phyloP scores from a whole-genome alignment of 2,329 filamentous ascomycete genomes.

The Aureobasidium subglaciale region DNA sequence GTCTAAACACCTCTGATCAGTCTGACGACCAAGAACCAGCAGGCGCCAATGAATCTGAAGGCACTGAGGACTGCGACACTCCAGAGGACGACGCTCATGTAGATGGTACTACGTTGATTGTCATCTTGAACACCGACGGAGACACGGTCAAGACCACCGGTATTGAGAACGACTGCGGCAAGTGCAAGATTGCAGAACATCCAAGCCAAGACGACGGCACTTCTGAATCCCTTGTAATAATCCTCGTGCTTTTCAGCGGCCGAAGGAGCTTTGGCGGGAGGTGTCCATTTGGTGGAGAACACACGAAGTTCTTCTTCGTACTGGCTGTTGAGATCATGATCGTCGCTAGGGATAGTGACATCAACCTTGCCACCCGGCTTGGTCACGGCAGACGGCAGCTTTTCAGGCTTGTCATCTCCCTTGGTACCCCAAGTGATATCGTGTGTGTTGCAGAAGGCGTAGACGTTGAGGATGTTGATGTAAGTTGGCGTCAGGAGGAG shows the following conservation, averaged over 20 bases:
- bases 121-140: slow-evolving; percentile 27
- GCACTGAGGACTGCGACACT: slow-evolving; percentile 76
- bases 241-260: slow-evolving; percentile 81
- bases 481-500: slow-evolving; percentile 91
- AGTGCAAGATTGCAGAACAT: slow-evolving; percentile 94
- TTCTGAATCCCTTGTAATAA: slow-evolving; percentile 95
- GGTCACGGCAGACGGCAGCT: slow-evolving; percentile 77
- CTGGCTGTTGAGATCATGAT: slow-evolving; percentile 88
- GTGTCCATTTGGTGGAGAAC: slow-evolving; percentile 67
- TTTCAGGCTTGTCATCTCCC: slow-evolving; percentile 91
- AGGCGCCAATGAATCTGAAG: slow-evolving; percentile 79
- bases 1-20: slow-evolving; percentile 57
- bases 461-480: slow-evolving; percentile 98
- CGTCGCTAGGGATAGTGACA: slow-evolving; percentile 75
- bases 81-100: slow-evolving; percentile 82
- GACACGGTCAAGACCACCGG: slow-evolving; percentile 64
- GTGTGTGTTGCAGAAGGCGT: slow-evolving; percentile 97
- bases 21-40: slow-evolving; percentile 87
- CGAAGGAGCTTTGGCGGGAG: slow-evolving; percentile 58
- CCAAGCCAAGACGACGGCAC: slow-evolving; percentile 86
- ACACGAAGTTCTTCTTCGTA: slow-evolving; percentile 77
- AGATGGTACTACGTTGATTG: slow-evolving; percentile 61
- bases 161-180: slow-evolving; percentile 75
- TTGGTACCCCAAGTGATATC: slow-evolving; percentile 98
- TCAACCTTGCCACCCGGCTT: slow-evolving; percentile 96